A percentile compares a stretch with the other conserved stretches of the same genome.
Conservation (phyloP, 352 stramenopile genomes). For the Saprolegnia parasitica region DNA sequence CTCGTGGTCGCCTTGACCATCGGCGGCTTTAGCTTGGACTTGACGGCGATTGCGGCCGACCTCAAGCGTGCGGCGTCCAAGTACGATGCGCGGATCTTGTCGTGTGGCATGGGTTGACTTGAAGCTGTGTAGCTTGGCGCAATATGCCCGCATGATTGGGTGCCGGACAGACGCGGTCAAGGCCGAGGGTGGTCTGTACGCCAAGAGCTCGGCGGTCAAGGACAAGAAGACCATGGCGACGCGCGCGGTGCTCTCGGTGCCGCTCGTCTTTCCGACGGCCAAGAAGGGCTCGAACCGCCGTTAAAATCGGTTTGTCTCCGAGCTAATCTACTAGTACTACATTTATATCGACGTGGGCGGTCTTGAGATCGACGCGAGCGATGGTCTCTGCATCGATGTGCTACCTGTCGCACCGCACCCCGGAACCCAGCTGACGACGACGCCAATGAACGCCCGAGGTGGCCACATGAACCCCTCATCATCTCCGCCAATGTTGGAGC, state of each 20-base stretch:
- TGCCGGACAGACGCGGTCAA: conserved; percentile 68
- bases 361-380: no score
- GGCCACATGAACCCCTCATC: no score
- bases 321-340: no score
- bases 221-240: conserved; percentile 59
- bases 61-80: conserved; percentile 54
- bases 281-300: conserved; percentile 44
- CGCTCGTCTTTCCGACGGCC: conserved; percentile 64
- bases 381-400: no score
- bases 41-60: conserved; percentile 60
- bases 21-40: conserved; percentile 68
- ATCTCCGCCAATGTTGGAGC: no score
- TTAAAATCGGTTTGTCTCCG: no score
- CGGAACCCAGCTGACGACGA: no score
- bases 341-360: no score
- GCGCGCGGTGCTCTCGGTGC: conserved; percentile 66
- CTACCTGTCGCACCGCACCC: no score
- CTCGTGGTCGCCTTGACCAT: conserved; percentile 68
- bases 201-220: conserved; percentile 37
- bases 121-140: conserved; percentile 34
- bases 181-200: conserved; percentile 39
- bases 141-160: conserved; percentile 69
- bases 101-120: no score
- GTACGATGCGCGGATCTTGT: conserved; percentile 28
- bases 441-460: no score